These are phyloP conservation scores for Tetrapisispora nanseiensis DNA, from an alignment of 805 yeast genomes.

Conservation along the genomic window DNA sequence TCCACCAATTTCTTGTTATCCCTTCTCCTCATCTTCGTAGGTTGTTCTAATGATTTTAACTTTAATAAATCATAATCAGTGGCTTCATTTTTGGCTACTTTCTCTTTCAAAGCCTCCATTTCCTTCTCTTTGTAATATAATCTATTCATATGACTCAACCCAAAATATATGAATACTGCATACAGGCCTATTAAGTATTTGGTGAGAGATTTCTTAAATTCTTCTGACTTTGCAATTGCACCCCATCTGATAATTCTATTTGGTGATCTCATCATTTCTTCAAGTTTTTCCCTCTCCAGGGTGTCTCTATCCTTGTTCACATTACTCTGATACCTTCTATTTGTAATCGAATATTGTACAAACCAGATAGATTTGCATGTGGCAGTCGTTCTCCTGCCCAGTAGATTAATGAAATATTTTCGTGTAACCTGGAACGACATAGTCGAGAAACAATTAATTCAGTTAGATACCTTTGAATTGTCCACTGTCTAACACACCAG, in stretches of 20 bases:
- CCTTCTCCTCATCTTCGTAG: slow-evolving; percentile 43
- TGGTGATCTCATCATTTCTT: slow-evolving; percentile 28
- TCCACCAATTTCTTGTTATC: slow-evolving; percentile 52
- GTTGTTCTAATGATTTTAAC: slow-evolving; percentile 48
- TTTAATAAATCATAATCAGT: slow-evolving; percentile 58
- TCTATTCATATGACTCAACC: slow-evolving; percentile 57
- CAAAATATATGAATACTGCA: slow-evolving; percentile 44
- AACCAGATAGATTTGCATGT: background rate
- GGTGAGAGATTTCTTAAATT: slow-evolving; percentile 54
- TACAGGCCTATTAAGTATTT: slow-evolving; percentile 55
- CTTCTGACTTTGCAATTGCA: slow-evolving; percentile 42
- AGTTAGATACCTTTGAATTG: too few species aligned
- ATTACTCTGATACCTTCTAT: background rate
- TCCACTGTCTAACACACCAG: too few species aligned
- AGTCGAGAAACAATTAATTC: background rate
- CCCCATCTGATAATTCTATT: slow-evolving; percentile 40
- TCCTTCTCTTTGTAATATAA: slow-evolving; percentile 57
- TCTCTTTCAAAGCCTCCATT: slow-evolving; percentile 33
- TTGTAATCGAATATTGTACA: background rate
- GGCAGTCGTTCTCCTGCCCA: background rate
- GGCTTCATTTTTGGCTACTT: slow-evolving; percentile 28
- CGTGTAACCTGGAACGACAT: background rate
- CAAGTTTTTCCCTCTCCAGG: slow-evolving; percentile 25
- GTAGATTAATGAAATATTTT: background rate
- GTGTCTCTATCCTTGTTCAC: slow-evolving; percentile 22